Evolutionary conservation across 108 stramenopile species (phyloP).

Genomic region (Hondaea fermentalgiana): DNA sequence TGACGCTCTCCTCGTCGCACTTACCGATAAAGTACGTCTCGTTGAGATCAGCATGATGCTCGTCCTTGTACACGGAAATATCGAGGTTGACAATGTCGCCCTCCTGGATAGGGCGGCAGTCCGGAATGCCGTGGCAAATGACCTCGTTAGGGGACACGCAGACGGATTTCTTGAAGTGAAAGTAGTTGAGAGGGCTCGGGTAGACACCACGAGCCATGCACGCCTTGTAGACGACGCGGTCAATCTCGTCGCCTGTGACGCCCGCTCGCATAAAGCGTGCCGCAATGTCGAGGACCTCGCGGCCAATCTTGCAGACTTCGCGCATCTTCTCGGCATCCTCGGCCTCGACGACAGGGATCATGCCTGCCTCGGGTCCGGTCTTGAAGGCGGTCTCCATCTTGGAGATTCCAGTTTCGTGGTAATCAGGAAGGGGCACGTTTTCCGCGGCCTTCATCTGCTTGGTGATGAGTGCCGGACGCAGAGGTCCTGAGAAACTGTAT

Average conservation of each 20-base stretch:
- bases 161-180: slow-evolving; percentile 89
- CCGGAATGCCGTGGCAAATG: slow-evolving; percentile 98
- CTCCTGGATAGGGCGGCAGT: slow-evolving; percentile 62
- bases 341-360: background rate
- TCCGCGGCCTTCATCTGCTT: background rate
- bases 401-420: background rate
- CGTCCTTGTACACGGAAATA: slow-evolving; percentile 80
- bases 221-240: slow-evolving; percentile 82
- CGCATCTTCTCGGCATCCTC: slow-evolving; percentile 85
- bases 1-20: background rate
- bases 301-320: slow-evolving; percentile 65
- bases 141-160: slow-evolving; percentile 98
- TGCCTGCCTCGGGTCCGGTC: background rate
- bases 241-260: slow-evolving; percentile 95
- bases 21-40: slow-evolving; percentile 91
- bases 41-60: slow-evolving; percentile 90
- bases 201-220: slow-evolving; percentile 81
- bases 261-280: slow-evolving; percentile 69
- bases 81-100: slow-evolving; percentile 94
- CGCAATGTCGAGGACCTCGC: slow-evolving; percentile 83
- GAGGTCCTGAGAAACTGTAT: background rate
- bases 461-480: background rate
- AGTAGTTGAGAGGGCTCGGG: slow-evolving; percentile 93
- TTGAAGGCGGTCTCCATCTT: background rate
- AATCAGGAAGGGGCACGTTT: background rate